These are phyloP conservation scores for Talaromyces marneffei DNA, from an alignment of 2,329 filamentous ascomycete genomes.

Conservation along the genomic window DNA sequence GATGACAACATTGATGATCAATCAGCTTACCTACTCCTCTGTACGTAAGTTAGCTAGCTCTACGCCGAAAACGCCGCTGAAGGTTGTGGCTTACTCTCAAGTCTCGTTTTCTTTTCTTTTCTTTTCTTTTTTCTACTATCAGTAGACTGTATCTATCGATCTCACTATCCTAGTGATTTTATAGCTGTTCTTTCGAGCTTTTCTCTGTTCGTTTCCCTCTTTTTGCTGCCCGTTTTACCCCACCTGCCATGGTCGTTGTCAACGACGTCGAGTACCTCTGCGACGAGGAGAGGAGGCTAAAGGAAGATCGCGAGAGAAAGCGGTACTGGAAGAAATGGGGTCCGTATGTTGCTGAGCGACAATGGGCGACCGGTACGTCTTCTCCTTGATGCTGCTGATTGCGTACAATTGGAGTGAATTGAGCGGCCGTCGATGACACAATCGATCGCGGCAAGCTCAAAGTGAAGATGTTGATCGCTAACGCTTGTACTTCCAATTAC, in stretches of 20 bases:
- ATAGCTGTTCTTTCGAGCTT: background rate
- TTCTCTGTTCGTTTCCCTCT: background rate
- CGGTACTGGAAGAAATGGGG: slow-evolving; percentile 99
- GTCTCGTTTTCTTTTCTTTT: background rate
- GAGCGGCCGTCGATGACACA: background rate
- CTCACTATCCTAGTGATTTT: background rate
- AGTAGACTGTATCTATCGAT: background rate
- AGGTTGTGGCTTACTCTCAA: background rate
- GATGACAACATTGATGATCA: background rate
- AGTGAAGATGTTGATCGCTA: background rate
- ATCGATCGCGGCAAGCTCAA: background rate
- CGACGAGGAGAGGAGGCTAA: slow-evolving; percentile 83
- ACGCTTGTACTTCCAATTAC: slow-evolving; percentile 12
- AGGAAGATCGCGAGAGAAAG: slow-evolving; percentile 71
- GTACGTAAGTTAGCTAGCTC: background rate
- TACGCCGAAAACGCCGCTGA: background rate
- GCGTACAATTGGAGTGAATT: background rate
- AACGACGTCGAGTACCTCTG: slow-evolving; percentile 82
- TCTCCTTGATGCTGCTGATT: slow-evolving; percentile 1
- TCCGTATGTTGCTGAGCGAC: slow-evolving; percentile 84
- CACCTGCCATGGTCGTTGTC: slow-evolving; percentile 69
- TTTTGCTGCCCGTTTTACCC: background rate
- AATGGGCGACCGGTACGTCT: slow-evolving; percentile 81
- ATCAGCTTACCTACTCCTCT: too few species aligned
- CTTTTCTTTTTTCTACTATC: background rate